Conservation (phyloP, 805 yeast genomes). For the Monosporozyma aquatica region DNA sequence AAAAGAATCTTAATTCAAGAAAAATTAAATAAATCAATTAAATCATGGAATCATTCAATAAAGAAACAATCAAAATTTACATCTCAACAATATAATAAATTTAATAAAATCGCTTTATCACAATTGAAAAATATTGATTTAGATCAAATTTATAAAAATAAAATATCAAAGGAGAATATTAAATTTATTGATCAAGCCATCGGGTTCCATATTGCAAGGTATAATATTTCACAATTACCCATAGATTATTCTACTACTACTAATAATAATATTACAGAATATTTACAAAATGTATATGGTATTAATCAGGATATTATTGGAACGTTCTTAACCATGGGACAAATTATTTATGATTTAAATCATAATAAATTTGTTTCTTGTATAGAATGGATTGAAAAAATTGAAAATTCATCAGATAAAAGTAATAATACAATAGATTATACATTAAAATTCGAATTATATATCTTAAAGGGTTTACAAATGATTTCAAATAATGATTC, state of each 20-base stretch:
- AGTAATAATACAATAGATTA: constrained; percentile 4
- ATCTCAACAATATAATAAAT: constrained; percentile 20
- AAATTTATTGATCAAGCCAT: constrained; percentile 34
- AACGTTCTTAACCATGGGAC: constrained; percentile 36
- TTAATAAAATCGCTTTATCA: constrained; percentile 23
- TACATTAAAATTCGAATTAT: constrained; percentile 20
- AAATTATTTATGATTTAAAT: constrained; percentile 33
- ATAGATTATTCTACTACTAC: constrained; percentile 14
- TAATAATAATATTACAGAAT: constrained; percentile 22
- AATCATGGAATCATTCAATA: constrained; percentile 26
- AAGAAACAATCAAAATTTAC: constrained; percentile 24
- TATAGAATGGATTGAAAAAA: constrained; percentile 38
- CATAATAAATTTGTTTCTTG: constrained; percentile 37
- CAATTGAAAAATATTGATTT: constrained; percentile 28
- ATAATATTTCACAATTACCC: constrained; percentile 36
- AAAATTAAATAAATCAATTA: constrained; percentile 23
- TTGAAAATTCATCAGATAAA: neutral
- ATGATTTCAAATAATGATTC: constrained; percentile 12
- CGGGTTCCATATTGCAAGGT: constrained; percentile 39
- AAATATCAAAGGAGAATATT: constrained; percentile 19
- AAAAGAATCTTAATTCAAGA: constrained; percentile 23
- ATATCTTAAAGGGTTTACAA: constrained; percentile 15
- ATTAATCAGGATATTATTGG: constrained; percentile 23
- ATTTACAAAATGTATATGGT: constrained; percentile 26
- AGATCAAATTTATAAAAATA: constrained; percentile 30